Conservation (phyloP, 345 rosid genomes). For the Sonneratia alba region DNA sequence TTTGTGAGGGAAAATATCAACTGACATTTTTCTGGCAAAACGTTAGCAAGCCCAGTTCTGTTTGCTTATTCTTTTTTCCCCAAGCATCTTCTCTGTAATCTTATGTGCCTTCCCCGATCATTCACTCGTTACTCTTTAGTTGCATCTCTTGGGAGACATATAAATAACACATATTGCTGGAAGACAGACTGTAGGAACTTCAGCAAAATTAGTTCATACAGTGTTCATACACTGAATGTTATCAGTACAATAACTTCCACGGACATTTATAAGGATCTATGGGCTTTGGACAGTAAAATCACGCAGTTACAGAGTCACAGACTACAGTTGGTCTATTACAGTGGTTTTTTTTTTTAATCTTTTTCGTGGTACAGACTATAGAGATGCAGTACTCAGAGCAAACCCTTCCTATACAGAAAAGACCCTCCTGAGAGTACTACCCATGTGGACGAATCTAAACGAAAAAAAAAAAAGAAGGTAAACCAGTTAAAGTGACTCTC, state of each 20-base stretch:
- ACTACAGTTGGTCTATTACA: neutral
- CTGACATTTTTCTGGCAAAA: too few species aligned
- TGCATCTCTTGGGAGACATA: neutral
- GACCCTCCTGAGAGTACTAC: constrained; percentile 3
- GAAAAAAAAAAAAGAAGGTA: too few species aligned
- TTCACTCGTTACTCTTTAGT: neutral
- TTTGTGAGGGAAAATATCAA: too few species aligned
- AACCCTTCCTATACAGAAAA: neutral
- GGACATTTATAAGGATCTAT: neutral
- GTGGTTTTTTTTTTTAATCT: neutral
- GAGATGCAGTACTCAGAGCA: neutral
- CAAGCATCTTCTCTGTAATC: neutral
- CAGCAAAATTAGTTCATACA: neutral
- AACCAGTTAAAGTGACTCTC: too few species aligned
- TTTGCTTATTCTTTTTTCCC: neutral
- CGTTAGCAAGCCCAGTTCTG: neutral
- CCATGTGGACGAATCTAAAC: constrained; percentile 27
- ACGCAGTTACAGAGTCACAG: neutral
- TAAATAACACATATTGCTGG: neutral
- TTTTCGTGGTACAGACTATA: neutral
- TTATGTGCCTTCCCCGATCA: neutral
- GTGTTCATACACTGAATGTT: neutral
- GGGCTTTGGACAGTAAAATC: constrained; percentile 8
- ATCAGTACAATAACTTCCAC: neutral
- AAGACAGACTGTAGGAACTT: neutral